Conservation (phyloP, 768 basidiomycete genomes). For the Psilocybe azurescens region DNA sequence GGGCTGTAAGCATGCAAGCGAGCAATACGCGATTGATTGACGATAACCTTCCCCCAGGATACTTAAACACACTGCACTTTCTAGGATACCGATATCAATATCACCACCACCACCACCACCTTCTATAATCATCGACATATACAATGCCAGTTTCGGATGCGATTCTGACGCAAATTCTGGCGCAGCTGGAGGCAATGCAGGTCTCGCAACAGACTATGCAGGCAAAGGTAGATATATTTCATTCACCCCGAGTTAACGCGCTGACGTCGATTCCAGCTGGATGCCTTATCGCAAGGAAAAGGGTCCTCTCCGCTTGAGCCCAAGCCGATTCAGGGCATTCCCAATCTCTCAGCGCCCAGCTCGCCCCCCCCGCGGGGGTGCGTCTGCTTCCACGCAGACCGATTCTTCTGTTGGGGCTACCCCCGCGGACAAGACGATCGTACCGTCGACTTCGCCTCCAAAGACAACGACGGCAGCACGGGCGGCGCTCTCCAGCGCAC, state of each 20-base stretch:
- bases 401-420: background rate
- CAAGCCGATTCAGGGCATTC: conserved; percentile 25
- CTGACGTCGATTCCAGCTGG: conserved; percentile 45
- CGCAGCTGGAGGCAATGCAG: conserved; percentile 73
- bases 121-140: too few relatives aligned
- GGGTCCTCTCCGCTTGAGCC: conserved; percentile 35
- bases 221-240: conserved; percentile 59
- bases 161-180: conserved; percentile 72
- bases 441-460: too few relatives aligned
- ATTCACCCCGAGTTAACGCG: too few relatives aligned
- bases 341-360: conserved; percentile 19
- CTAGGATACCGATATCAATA: too few relatives aligned
- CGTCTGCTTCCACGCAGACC: background rate
- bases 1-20: too few relatives aligned
- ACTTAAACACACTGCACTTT: too few relatives aligned
- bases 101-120: background rate
- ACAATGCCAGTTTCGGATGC: conserved; percentile 56
- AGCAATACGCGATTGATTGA: too few relatives aligned
- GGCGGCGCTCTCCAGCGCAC: conserved; percentile 19
- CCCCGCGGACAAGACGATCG: background rate
- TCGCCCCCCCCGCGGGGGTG: conserved; percentile 24
- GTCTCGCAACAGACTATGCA: conserved; percentile 78
- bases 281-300: conserved; percentile 42
- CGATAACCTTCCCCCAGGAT: too few relatives aligned
- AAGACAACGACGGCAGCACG: background rate